phyloP scores from a whole-genome alignment of 352 stramenopile genomes.

The Thraustochytrium sp. region DNA sequence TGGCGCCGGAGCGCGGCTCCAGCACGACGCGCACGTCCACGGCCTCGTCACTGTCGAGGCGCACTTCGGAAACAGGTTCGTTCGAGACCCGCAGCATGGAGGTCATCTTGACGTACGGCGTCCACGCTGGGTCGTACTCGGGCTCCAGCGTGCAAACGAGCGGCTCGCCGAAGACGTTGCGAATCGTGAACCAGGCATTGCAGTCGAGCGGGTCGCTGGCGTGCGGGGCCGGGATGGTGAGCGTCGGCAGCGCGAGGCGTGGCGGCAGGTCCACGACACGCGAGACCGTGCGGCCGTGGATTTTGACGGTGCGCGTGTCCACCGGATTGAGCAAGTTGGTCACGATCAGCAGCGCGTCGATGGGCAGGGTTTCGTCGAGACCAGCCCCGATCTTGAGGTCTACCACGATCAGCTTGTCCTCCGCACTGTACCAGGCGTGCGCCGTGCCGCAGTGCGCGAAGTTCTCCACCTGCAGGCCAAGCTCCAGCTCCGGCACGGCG shows the following conservation, averaged over 20 bases:
- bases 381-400: background rate
- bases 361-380: background rate
- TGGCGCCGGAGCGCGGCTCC: background rate
- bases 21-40: constrained; percentile 14
- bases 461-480: background rate
- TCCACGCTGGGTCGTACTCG: background rate
- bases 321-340: constrained; percentile 15
- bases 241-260: background rate
- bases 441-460: background rate
- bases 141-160: background rate
- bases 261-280: constrained; percentile 14
- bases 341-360: background rate
- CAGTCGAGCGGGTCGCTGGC: background rate
- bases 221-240: background rate
- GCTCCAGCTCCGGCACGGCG: background rate
- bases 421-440: background rate
- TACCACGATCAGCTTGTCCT: background rate
- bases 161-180: constrained; percentile 6
- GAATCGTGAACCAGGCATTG: constrained; percentile 33
- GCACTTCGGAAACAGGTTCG: background rate
- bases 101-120: background rate
- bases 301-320: background rate
- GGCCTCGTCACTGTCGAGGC: background rate
- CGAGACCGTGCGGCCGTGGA: background rate
- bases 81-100: constrained; percentile 26